Percentiles rank a stretch among this genome's conserved stretches.
Evolutionary conservation across 345 rosid species (phyloP).

Genomic region (Geranium brycei): DNA sequence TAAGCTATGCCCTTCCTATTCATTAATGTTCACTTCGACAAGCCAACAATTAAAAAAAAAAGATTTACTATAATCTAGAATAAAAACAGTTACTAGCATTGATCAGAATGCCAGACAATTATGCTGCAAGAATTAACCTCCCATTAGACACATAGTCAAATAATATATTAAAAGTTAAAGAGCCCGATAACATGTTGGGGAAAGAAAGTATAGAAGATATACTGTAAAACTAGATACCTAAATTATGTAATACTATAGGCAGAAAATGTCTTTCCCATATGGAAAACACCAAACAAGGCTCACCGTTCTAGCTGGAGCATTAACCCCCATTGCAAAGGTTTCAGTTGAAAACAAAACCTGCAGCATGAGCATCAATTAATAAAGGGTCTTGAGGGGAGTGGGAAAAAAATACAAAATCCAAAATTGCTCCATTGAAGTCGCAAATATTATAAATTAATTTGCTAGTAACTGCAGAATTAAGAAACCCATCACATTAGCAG

Average conservation of each 20-base stretch:
- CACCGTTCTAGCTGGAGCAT: slow-evolving; percentile 98
- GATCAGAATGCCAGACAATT: background rate
- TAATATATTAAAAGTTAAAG: background rate
- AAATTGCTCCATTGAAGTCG: slow-evolving; percentile 2
- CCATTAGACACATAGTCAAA: background rate
- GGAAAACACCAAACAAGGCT: slow-evolving; percentile 17
- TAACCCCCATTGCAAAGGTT: slow-evolving; percentile 99
- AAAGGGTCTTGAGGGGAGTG: background rate
- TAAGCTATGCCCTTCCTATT: too few relatives aligned
- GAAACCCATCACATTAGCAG: background rate
- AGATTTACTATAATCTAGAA: background rate
- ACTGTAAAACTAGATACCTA: slow-evolving; percentile 1
- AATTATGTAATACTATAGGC: background rate
- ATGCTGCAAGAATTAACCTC: background rate
- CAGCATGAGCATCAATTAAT: slow-evolving; percentile 12
- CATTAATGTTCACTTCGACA: background rate
- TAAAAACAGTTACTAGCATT: background rate
- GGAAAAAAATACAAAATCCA: slow-evolving; percentile 3
- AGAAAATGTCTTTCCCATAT: slow-evolving; percentile 2
- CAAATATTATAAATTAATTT: slow-evolving; percentile 4
- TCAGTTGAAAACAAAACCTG: slow-evolving; percentile 94
- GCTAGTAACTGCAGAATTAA: background rate
- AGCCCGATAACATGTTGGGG: too few relatives aligned
- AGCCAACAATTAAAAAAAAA: background rate
- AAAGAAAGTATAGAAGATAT: background rate